Base-by-base conservation (phyloP, 805 yeast genomes). In the Starmerella gropengiesseri region DNA sequence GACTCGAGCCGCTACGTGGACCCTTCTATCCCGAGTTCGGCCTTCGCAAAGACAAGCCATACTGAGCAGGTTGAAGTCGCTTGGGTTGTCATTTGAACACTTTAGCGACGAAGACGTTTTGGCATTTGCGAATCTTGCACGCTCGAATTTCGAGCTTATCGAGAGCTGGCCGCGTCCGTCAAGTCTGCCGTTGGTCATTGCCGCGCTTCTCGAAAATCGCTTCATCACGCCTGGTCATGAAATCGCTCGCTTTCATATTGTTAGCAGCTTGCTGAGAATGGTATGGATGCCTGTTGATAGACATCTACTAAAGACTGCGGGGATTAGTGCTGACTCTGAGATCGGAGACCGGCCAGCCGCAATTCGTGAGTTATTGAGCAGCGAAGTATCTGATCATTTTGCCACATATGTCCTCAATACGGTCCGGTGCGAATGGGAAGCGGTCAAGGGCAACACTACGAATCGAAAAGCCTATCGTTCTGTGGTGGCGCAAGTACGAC, bases 401-500 rank as follows among this genome's bases (percentile, higher is more conserved):
- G 37, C 37, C 3, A 23, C 11, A 2, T 5, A 22, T 8, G 37
- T 23, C 16, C 30, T 34, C 14, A 11, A 17, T 14, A 22, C 14
- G 20, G 37, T 14, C 6, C 5, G 11, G 20, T 5, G 20, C n/a
- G 37, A 34, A 13, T 34, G 37, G 37, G 37, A 22, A 5, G 19
- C 27, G 4, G 29, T 23, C n/a, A 34, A 34, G 13, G 7, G 11
- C 11, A 29, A 23, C 13, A 23, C 5, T 9, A 22, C 31, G 7
- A 22, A 22, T 4, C 20, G 29, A 6, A 14, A 27, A 5, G 37
- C 33, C 12, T 26, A 31, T 35, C 17, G 26, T 8, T 13, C 17
- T 2, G 36, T 32, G 1, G 49, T 36, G 13, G 42, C 30, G 4
- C 30, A 16, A 14, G 26, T 25, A 9, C 20, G 48, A 21, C 22